Base-by-base conservation (phyloP, 2,329 filamentous ascomycete species). In the Orbilia ellipsospora region DNA sequence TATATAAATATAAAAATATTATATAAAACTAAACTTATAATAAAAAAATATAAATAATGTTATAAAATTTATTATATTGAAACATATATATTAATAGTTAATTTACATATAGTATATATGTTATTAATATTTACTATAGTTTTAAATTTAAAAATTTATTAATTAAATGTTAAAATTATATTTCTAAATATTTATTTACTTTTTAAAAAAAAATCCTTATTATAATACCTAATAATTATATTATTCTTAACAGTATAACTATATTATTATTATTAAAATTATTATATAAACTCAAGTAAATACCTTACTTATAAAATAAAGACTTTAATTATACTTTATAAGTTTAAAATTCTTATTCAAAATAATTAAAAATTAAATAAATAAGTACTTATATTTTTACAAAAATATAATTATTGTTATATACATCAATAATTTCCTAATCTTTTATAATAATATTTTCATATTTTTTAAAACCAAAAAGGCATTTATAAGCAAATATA, bases 81-180 rank as follows among this genome's bases (percentile, higher is more conserved):
- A 44, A 44, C 6, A 44, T 44, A 44, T 44, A 44, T 12, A 44
- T 5, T 44, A 44, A 44, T 44, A 44, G n/a, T 44, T 12, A 44
- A 44, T 44, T 44, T 44, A 44, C 1, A 5, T 44, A 44, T 44
- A 44, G n/a, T 44, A 12, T 5, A 44, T 5, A 44, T 44, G 6
- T 44, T 44, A 44, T 5, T 44, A 44, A 5, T 5, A 44, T 2
- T 44, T 44, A 44, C n/a, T 44, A 5, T 5, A 44, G 1, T 44
- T 44, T 5, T 44, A 44, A 44, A 44, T 5, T 44, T 44, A 44
- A 44, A 44, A 44, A 44, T 44, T 44, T 44, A 44, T 44, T 44
- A 44, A 44, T 44, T 44, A 12, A n/a, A 44, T 44, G 6, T 44
- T 44, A 44, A 44, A 44, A 44, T 5, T 44, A 23, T 23, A 23